Evolutionary conservation across 345 rosid species (phyloP).

Genomic region (Sisymbrium altissimum): DNA sequence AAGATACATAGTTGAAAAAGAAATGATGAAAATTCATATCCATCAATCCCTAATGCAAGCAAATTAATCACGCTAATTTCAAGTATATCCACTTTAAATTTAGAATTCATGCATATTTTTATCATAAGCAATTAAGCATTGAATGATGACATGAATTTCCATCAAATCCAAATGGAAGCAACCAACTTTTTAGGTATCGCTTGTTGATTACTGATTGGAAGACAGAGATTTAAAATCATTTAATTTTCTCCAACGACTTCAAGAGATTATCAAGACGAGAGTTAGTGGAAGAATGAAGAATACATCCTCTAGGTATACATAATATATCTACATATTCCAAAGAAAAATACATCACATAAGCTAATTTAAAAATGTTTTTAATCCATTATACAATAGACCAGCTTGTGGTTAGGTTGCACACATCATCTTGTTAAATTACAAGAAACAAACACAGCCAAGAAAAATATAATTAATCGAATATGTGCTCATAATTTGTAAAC

Average conservation of each 20-base stretch:
- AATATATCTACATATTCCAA: background rate
- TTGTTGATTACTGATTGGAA: conserved; percentile 25
- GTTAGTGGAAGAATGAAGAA: conserved; percentile 19
- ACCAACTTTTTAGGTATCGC: conserved; percentile 26
- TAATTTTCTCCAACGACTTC: conserved; percentile 23
- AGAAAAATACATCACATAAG: background rate
- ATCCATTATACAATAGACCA: background rate
- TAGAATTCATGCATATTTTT: background rate
- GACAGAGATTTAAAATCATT: background rate
- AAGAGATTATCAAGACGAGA: conserved; percentile 13
- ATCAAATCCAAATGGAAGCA: conserved; percentile 29
- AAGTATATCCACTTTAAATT: background rate
- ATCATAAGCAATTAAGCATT: conserved; percentile 27
- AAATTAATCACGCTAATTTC: background rate
- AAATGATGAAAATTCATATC: background rate
- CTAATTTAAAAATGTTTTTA: background rate
- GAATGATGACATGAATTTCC: conserved; percentile 15
- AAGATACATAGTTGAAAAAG: background rate
- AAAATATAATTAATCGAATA: background rate
- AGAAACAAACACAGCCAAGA: background rate
- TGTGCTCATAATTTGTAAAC: background rate
- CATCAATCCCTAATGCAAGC: background rate
- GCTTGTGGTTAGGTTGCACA: background rate
- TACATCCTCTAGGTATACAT: background rate
- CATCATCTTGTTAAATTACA: conserved; percentile 22